Evolutionary conservation across 352 stramenopile species (phyloP).

Genomic region (Phytophthora macrochlamydospora): DNA sequence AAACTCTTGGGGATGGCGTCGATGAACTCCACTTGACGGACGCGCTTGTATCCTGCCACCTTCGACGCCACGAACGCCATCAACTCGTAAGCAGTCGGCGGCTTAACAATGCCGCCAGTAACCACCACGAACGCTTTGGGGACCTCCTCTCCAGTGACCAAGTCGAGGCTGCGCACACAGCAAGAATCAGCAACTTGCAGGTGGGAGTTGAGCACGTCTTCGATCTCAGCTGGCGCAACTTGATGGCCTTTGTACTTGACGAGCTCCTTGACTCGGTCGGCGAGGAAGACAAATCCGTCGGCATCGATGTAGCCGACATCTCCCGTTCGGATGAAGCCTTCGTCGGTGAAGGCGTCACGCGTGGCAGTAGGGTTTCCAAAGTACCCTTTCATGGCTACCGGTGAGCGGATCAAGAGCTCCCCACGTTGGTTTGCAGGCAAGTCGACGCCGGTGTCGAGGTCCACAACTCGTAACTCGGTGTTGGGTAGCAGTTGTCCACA

Average conservation of each 20-base stretch:
- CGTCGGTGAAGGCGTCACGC: conserved; percentile 58
- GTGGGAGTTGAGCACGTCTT: conserved; percentile 88
- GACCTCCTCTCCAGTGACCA: conserved; percentile 78
- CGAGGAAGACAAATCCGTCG: conserved; percentile 91
- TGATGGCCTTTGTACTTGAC: conserved; percentile 96
- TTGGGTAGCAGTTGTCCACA: conserved; percentile 58
- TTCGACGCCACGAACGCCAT: conserved; percentile 80
- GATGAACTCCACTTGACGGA: conserved; percentile 88
- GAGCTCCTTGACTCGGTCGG: conserved; percentile 93
- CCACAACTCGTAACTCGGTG: conserved; percentile 54
- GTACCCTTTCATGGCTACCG: conserved; percentile 93
- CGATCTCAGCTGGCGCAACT: conserved; percentile 91
- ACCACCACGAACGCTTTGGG: conserved; percentile 91
- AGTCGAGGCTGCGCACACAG: conserved; percentile 63
- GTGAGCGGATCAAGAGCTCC: conserved; percentile 86
- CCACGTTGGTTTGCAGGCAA: conserved; percentile 46
- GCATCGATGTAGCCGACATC: conserved; percentile 92
- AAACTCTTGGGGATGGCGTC: conserved; percentile 87
- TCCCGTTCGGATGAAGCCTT: conserved; percentile 87
- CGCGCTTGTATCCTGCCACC: conserved; percentile 85
- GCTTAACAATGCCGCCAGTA: conserved; percentile 35
- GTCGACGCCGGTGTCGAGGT: conserved; percentile 43
- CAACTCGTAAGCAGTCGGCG: conserved; percentile 18
- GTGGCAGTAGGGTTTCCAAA: conserved; percentile 85
- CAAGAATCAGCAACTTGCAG: conserved; percentile 78